phyloP scores from a whole-genome alignment of 495 filamentous ascomycete genomes.

The Letharia columbiana region DNA sequence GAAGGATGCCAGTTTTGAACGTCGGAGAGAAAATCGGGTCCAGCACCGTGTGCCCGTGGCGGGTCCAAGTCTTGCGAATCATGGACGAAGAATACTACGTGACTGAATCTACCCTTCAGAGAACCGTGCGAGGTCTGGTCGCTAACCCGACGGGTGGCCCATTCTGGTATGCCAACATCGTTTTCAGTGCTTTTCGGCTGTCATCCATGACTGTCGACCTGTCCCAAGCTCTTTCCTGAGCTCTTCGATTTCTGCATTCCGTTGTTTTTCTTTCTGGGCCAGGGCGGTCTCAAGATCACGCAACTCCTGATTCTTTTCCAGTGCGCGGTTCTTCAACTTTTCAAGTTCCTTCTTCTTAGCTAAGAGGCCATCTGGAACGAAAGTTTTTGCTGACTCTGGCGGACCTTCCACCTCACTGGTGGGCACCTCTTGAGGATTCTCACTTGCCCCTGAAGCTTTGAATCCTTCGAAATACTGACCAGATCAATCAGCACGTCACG shows the following conservation, averaged over 20 bases:
- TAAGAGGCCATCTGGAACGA: background rate
- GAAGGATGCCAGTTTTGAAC: too few relatives aligned
- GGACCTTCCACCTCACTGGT: background rate
- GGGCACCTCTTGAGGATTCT: background rate
- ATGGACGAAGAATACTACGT: too few relatives aligned
- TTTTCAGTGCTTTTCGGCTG: background rate
- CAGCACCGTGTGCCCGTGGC: too few relatives aligned
- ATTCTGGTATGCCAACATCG: background rate
- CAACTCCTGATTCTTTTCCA: slow-evolving; percentile 4
- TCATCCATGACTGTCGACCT: slow-evolving; percentile 1
- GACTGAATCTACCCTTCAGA: too few relatives aligned
- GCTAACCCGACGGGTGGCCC: too few relatives aligned
- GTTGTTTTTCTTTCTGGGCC: background rate
- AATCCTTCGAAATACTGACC: slow-evolving; percentile 46
- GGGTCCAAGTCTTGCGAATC: too few relatives aligned
- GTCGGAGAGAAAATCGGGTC: too few relatives aligned
- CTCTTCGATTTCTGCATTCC: background rate
- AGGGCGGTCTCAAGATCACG: background rate
- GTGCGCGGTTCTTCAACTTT: background rate
- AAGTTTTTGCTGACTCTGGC: background rate
- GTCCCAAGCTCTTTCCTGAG: background rate
- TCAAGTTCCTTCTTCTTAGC: background rate
- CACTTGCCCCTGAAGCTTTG: slow-evolving; percentile 13
- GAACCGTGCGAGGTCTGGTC: too few relatives aligned
- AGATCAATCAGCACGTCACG: background rate